phyloP scores from a whole-genome alignment of 2,329 filamentous ascomycete species.

The Lecanicillium sp. region DNA sequence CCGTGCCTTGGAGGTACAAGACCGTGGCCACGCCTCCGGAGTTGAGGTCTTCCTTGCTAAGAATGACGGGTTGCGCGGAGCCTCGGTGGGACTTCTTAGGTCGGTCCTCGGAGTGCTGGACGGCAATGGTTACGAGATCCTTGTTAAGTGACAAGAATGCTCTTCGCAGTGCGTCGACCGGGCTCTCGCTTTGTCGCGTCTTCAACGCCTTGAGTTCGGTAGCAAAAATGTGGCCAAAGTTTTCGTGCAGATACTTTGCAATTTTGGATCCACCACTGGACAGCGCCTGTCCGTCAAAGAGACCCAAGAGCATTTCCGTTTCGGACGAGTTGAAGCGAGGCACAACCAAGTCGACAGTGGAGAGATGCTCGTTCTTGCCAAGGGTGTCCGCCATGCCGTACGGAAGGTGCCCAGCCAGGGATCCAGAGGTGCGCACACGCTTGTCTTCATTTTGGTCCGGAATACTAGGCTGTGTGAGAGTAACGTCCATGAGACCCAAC shows the following conservation, averaged over 20 bases:
- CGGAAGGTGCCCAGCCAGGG: slow-evolving; percentile 77
- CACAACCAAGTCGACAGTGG: slow-evolving; percentile 91
- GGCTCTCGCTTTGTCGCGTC: slow-evolving; percentile 60
- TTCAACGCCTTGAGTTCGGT: slow-evolving; percentile 73
- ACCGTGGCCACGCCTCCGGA: slow-evolving; percentile 91
- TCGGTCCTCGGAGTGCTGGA: slow-evolving; percentile 71
- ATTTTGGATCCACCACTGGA: slow-evolving; percentile 89
- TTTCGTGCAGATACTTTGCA: slow-evolving; percentile 92
- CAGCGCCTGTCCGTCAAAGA: slow-evolving; percentile 91
- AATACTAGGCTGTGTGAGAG: slow-evolving; percentile 83
- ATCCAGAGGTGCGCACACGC: slow-evolving; percentile 94
- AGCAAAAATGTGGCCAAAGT: slow-evolving; percentile 79
- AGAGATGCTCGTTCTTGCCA: slow-evolving; percentile 87
- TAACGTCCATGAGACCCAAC: slow-evolving; percentile 95
- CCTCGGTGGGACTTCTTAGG: slow-evolving; percentile 59
- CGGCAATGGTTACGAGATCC: slow-evolving; percentile 79
- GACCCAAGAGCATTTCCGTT: slow-evolving; percentile 81
- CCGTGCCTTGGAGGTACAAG: slow-evolving; percentile 79
- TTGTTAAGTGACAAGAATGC: slow-evolving; percentile 90
- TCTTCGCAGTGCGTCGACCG: slow-evolving; percentile 74
- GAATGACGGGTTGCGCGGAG: slow-evolving; percentile 63
- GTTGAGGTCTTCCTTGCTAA: slow-evolving; percentile 82
- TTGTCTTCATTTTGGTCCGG: slow-evolving; percentile 93
- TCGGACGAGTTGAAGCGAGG: slow-evolving; percentile 86
- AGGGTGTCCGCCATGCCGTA: slow-evolving; percentile 98